Base-by-base conservation (phyloP, 2,329 filamentous ascomycete species). In the Talaromyces verruculosus region DNA sequence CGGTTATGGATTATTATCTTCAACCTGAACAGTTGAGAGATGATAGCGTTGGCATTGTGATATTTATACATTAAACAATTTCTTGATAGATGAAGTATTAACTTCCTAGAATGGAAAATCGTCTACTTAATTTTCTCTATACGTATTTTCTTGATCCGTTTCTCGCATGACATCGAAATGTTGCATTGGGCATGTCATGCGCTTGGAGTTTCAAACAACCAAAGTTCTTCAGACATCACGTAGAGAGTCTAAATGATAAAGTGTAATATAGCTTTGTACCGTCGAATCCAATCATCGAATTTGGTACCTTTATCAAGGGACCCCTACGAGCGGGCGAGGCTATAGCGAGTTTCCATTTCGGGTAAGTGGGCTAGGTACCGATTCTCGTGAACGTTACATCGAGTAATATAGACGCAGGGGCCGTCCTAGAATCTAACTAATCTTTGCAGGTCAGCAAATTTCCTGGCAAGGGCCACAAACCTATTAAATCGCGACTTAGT, bases 311-410 rank as follows among this genome's bases (percentile, higher is more conserved):
- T 25, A 57, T 15, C 8, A 13, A 37, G n/a, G 19, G 53, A 25
- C 8, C 57, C 15, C 39, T 28, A 51, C 15, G 39, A 61, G 33
- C 43, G 13, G 19, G 4, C 28, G 11, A 37, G 3, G 45, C 3
- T 25, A 35, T 47, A 49, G 30, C 22, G 30, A 49, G 19, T 61
- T 61, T 61, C 59, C 59, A 22, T 19, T 61, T 61, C 33, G 37
- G 33, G 59, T 25, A 61, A 61, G 59, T 61, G 59, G 43, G 43
- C 33, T 11, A 22, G 43, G 25, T 61, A 35, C 25, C 25, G 28
- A 17, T 28, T 49, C 15, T 47, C 41, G 25, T 3, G n/a, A 22
- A 61, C 59, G 59, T 61, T 61, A 61, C 59, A 61, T 61, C 30
- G 28, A 61, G 15, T 47, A 10, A 5, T 30, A 30, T 15, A 33